Percentiles rank a stretch among this genome's conserved stretches.
phyloP scores from a whole-genome alignment of 805 yeast species.

The Clavispora vitiphila region DNA sequence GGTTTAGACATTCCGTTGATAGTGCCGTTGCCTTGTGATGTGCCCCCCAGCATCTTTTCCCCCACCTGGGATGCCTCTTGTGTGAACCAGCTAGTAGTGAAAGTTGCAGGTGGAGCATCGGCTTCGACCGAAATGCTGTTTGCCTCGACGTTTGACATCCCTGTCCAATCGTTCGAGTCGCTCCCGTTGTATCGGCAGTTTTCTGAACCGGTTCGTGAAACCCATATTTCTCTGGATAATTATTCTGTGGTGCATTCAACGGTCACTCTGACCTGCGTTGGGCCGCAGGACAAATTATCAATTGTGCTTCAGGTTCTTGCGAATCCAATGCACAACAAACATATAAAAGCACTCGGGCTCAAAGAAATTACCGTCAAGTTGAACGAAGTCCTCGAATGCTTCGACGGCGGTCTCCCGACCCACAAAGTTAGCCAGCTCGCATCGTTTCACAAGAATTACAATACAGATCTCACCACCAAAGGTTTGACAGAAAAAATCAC shows the following conservation, averaged over 20 bases:
- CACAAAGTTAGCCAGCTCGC: slow-evolving; percentile 40
- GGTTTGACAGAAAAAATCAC: slow-evolving; percentile 22
- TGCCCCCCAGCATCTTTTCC: slow-evolving; percentile 49
- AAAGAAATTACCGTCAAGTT: slow-evolving; percentile 45
- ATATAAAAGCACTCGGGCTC: slow-evolving; percentile 32
- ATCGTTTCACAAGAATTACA: slow-evolving; percentile 26
- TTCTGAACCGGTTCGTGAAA: slow-evolving; percentile 46
- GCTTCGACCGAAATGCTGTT: slow-evolving; percentile 27
- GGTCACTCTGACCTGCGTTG: slow-evolving; percentile 51
- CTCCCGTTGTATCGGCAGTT: slow-evolving; percentile 53
- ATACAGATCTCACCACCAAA: slow-evolving; percentile 19
- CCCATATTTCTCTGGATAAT: slow-evolving; percentile 43
- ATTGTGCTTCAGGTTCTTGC: slow-evolving; percentile 38
- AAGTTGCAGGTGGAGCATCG: slow-evolving; percentile 27
- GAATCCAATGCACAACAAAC: slow-evolving; percentile 28
- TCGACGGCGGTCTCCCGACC: slow-evolving; percentile 48
- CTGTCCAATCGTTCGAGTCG: slow-evolving; percentile 52
- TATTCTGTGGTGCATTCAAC: slow-evolving; percentile 43
- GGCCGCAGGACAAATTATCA: slow-evolving; percentile 48
- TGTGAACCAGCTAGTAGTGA: slow-evolving; percentile 40
- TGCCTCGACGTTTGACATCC: slow-evolving; percentile 42
- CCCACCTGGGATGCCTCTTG: slow-evolving; percentile 45
- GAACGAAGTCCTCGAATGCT: slow-evolving; percentile 50
- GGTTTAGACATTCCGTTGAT: slow-evolving; percentile 59
- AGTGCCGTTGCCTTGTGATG: slow-evolving; percentile 50